Evolutionary conservation across 2,329 filamentous ascomycete genomes (phyloP).

Genomic region (Colletotrichum sp.): DNA sequence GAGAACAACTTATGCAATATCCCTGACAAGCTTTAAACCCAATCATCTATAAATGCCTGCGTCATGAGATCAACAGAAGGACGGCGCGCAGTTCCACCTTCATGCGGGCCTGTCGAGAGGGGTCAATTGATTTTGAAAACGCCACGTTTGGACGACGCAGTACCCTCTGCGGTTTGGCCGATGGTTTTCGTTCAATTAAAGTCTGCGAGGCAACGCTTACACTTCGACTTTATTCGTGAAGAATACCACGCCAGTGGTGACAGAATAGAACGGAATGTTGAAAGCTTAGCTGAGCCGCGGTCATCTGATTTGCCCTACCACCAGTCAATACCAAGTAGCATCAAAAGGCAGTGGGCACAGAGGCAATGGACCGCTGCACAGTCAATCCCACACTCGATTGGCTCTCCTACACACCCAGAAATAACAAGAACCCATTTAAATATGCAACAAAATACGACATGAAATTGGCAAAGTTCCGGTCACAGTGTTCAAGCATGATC

Average conservation of each 20-base stretch:
- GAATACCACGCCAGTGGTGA: neutral
- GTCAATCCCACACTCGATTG: fast-evolving
- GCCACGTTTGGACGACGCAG: neutral
- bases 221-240: neutral
- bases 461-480: neutral
- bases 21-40: no score
- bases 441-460: fast-evolving
- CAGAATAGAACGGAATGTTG: fast-evolving
- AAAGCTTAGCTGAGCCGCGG: neutral
- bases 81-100: no score
- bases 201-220: neutral
- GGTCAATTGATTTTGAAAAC: no score
- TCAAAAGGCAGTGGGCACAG: neutral
- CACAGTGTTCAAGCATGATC: neutral
- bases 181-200: neutral
- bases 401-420: neutral
- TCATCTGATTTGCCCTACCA: fast-evolving
- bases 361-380: neutral
- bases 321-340: fast-evolving
- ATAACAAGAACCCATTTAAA: neutral
- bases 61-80: no score
- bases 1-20: no score
- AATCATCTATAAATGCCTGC: no score
- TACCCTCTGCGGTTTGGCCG: fast-evolving
- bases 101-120: no score